These are phyloP conservation scores for Colletotrichum sp. DNA, from an alignment of 2,329 filamentous ascomycete species.

Conservation along the genomic window DNA sequence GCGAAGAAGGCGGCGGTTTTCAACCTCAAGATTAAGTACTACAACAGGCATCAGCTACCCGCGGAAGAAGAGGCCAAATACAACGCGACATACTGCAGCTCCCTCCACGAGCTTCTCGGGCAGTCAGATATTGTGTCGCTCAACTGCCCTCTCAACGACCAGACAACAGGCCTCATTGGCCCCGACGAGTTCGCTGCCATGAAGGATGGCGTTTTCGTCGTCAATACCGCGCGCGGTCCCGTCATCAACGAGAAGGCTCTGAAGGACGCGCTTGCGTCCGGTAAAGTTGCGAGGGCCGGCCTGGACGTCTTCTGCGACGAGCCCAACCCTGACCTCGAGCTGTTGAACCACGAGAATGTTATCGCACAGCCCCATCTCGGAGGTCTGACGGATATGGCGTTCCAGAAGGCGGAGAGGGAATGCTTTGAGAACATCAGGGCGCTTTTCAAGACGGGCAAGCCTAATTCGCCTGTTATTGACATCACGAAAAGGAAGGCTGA, in stretches of 20 bases:
- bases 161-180: constrained; percentile 45
- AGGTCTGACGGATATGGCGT: constrained; percentile 47
- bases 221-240: constrained; percentile 57
- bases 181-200: constrained; percentile 45
- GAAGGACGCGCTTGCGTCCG: constrained; percentile 48
- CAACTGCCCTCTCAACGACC: constrained; percentile 43
- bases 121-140: constrained; percentile 45
- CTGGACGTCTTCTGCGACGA: constrained; percentile 54
- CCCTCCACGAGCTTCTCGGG: constrained; percentile 43
- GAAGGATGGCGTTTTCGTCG: constrained; percentile 50
- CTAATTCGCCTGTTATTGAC: constrained; percentile 41
- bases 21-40: constrained; percentile 48
- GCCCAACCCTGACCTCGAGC: constrained; percentile 45
- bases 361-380: constrained; percentile 50
- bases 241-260: constrained; percentile 55
- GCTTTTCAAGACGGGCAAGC: constrained; percentile 40
- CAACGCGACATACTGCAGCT: constrained; percentile 38
- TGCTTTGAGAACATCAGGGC: constrained; percentile 51
- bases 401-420: constrained; percentile 45
- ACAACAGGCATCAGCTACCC: constrained; percentile 42
- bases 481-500: not conserved
- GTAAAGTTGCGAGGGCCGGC: constrained; percentile 51
- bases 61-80: constrained; percentile 38
- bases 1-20: constrained; percentile 44
- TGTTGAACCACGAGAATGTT: constrained; percentile 43